Conservation (phyloP, 1,139 yeast species). For the Hyphopichia wangnamkhiaoensis region DNA sequence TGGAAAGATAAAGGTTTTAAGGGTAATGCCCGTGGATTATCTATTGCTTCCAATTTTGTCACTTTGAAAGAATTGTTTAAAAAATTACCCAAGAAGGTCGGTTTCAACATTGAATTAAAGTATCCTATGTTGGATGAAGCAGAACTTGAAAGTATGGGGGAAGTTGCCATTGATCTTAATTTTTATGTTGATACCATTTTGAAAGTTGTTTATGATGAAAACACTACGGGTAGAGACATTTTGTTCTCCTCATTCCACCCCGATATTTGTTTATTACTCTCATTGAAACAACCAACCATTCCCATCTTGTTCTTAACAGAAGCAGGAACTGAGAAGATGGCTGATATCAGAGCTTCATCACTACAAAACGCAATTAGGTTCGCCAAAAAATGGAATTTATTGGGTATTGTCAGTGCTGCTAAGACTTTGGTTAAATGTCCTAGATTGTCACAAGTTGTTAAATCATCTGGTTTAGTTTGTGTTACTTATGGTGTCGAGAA, state of each 20-base stretch:
- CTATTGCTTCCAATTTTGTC: conserved; percentile 90
- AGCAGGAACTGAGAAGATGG: conserved; percentile 79
- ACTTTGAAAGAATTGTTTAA: conserved; percentile 82
- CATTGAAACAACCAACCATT: conserved; percentile 90
- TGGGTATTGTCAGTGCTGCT: conserved; percentile 92
- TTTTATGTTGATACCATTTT: conserved; percentile 85
- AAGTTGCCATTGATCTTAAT: conserved; percentile 80
- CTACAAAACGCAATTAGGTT: conserved; percentile 90
- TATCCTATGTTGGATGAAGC: conserved; percentile 97
- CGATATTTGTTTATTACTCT: conserved; percentile 80
- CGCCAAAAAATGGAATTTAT: conserved; percentile 86
- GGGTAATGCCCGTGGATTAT: conserved; percentile 86
- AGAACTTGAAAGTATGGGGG: conserved; percentile 84
- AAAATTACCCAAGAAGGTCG: conserved; percentile 79
- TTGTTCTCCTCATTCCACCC: conserved; percentile 95
- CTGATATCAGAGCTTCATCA: conserved; percentile 85
- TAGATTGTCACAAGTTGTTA: conserved; percentile 82
- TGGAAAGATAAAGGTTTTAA: conserved; percentile 86
- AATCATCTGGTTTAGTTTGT: conserved; percentile 88
- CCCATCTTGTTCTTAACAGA: conserved; percentile 90
- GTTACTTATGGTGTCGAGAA: conserved; percentile 88
- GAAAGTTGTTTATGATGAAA: conserved; percentile 72
- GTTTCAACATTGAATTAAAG: conserved; percentile 92
- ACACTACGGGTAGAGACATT: conserved; percentile 78
- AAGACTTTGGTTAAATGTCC: conserved; percentile 85